Conservation (phyloP, 768 basidiomycete species). For the Melanogaster broomeanus region DNA sequence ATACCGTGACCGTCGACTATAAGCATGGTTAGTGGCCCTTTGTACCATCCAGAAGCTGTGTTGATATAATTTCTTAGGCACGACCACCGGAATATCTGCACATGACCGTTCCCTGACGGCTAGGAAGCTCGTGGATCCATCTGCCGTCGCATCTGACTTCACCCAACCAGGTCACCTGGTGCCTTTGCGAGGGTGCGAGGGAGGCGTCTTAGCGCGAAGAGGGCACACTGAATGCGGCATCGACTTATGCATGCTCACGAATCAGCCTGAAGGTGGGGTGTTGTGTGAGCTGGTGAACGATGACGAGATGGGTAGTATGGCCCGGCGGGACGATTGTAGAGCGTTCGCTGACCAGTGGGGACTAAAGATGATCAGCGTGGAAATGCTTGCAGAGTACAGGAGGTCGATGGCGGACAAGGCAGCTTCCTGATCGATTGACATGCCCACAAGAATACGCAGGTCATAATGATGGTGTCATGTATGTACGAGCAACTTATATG, state of each 20-base stretch:
- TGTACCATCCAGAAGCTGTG: background rate
- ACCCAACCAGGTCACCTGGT: constrained; percentile 95
- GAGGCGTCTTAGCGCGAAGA: constrained; percentile 82
- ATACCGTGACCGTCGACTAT: constrained; percentile 95
- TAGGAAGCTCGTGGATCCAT: constrained; percentile 72
- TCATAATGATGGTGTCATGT: too few relatives aligned
- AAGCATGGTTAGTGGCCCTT: constrained; percentile 58
- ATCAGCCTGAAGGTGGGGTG: constrained; percentile 65
- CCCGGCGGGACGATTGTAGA: constrained; percentile 90
- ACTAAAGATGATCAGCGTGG: constrained; percentile 92
- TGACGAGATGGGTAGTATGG: constrained; percentile 86
- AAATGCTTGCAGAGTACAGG: constrained; percentile 63
- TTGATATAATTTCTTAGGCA: constrained; percentile 48
- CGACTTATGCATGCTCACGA: constrained; percentile 80
- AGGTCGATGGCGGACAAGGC: background rate
- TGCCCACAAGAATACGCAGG: too few relatives aligned
- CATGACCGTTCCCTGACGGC: constrained; percentile 91
- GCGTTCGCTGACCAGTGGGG: constrained; percentile 90
- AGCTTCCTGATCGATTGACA: background rate
- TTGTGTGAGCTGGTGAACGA: constrained; percentile 97
- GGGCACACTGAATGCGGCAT: constrained; percentile 94
- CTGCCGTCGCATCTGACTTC: constrained; percentile 65
- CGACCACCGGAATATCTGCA: constrained; percentile 95
- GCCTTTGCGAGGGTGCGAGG: constrained; percentile 82
- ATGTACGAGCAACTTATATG: too few relatives aligned